These are phyloP conservation scores for Lepidium africanum DNA, from an alignment of 345 rosid species.

Conservation along the genomic window DNA sequence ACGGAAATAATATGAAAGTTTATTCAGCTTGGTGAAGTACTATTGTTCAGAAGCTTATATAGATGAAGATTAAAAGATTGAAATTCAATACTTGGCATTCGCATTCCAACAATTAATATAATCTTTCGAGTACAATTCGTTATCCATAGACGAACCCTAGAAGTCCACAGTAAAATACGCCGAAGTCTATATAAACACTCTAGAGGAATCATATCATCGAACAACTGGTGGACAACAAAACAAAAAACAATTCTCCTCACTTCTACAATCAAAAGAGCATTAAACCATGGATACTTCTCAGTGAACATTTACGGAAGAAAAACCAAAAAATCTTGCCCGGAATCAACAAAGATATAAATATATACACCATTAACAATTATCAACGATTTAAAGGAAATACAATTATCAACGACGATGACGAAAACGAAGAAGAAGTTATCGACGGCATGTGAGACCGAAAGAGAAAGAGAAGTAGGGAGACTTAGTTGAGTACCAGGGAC, in stretches of 20 bases:
- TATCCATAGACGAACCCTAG: neutral
- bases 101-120: neutral
- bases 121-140: neutral
- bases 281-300: neutral
- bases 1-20: neutral
- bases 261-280: neutral
- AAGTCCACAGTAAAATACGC: neutral
- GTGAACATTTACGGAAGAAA: neutral
- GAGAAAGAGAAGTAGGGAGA: neutral
- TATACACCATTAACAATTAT: neutral
- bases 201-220: slow-evolving; percentile 19
- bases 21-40: neutral
- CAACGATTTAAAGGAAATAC: neutral
- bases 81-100: neutral
- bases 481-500: slow-evolving; percentile 6
- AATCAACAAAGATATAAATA: neutral
- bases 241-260: neutral
- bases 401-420: neutral
- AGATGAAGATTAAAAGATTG: neutral
- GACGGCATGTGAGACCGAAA: neutral
- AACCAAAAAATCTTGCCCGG: neutral
- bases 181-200: neutral
- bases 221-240: slow-evolving; percentile 16
- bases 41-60: neutral
- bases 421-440: too few species aligned